phyloP scores from a whole-genome alignment of 2,329 filamentous ascomycete species.

The Aotearoamyces nothofagi region DNA sequence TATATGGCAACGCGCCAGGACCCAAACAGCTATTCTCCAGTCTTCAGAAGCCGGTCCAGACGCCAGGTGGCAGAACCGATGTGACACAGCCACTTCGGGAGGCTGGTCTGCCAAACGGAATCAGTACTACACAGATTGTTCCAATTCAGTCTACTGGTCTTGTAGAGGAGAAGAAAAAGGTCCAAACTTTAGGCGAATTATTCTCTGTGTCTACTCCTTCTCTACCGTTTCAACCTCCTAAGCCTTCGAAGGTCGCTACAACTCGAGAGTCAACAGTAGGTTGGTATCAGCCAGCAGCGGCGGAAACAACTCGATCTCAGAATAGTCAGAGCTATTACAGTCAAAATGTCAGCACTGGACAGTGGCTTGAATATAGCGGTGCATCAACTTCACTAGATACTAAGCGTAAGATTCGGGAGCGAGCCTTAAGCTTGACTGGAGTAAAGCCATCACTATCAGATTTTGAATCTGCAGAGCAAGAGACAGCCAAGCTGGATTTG shows the following conservation, averaged over 20 bases:
- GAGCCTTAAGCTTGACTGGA: slow-evolving; percentile 51
- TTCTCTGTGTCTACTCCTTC: slow-evolving; percentile 55
- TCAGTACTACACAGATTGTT: slow-evolving; percentile 52
- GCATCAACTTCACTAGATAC: slow-evolving; percentile 37
- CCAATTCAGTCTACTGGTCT: slow-evolving; percentile 28
- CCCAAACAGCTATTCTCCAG: slow-evolving; percentile 78
- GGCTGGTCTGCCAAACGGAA: slow-evolving; percentile 55
- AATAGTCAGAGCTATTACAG: slow-evolving; percentile 42
- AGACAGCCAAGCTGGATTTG: slow-evolving; percentile 55
- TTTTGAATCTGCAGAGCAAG: slow-evolving; percentile 33
- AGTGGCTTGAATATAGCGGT: slow-evolving; percentile 58
- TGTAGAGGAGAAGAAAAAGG: slow-evolving; percentile 33
- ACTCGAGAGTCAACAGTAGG: slow-evolving; percentile 36
- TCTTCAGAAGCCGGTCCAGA: slow-evolving; percentile 39
- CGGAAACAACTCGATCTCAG: slow-evolving; percentile 20
- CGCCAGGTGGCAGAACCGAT: slow-evolving; percentile 17
- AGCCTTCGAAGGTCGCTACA: slow-evolving; percentile 53
- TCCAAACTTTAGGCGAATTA: slow-evolving; percentile 54
- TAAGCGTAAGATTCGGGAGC: slow-evolving; percentile 53
- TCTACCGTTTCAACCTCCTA: slow-evolving; percentile 53
- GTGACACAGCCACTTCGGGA: slow-evolving; percentile 37
- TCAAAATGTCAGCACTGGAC: slow-evolving; percentile 48
- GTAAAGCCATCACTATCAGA: slow-evolving; percentile 30
- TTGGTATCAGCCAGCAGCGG: slow-evolving; percentile 25
- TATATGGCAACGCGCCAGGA: slow-evolving; percentile 60